Percentiles rank a stretch among this genome's conserved stretches.
Conservation (phyloP, 2,329 filamentous ascomycete genomes). For the Cladosporium sp. region DNA sequence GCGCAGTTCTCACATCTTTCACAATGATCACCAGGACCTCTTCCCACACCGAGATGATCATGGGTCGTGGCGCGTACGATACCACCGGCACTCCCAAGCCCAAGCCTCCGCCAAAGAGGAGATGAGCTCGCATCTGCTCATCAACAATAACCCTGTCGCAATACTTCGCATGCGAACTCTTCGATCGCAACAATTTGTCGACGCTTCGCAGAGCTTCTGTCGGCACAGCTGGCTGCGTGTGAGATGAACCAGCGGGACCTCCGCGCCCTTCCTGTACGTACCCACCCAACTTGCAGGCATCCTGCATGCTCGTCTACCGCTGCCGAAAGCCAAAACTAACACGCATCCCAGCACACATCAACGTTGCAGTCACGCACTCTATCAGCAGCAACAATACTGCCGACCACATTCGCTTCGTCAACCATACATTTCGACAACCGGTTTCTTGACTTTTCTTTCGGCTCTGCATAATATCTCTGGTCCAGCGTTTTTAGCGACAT, state of each 20-base stretch:
- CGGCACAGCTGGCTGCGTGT: conserved; percentile 6
- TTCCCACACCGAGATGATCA: conserved; percentile 41
- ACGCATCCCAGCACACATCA: conserved; percentile 7
- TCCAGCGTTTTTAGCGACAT: conserved; percentile 22
- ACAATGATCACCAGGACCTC: conserved; percentile 45
- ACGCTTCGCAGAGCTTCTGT: conserved; percentile 1
- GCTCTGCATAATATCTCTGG: conserved; percentile 21
- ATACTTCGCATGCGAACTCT: neutral
- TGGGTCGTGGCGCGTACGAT: conserved; percentile 51
- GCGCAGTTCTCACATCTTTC: conserved; percentile 17
- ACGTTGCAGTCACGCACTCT: neutral
- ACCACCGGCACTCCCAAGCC: conserved; percentile 49
- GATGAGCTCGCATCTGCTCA: conserved; percentile 24
- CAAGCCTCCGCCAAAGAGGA: conserved; percentile 42
- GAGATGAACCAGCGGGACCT: conserved; percentile 3
- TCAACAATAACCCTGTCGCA: neutral
- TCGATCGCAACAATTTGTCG: neutral
- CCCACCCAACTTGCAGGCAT: conserved; percentile 3
- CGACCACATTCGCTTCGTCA: conserved; percentile 13
- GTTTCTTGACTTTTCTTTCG: conserved; percentile 5
- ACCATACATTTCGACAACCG: conserved; percentile 3
- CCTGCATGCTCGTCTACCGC: conserved; percentile 6
- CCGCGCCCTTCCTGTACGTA: conserved; percentile 15
- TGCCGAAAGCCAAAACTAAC: conserved; percentile 16
- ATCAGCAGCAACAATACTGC: neutral